Evolutionary conservation across 495 filamentous ascomycete species (phyloP), one percentile per base, ranked within the genome.

Genomic region (Neurospora sublineolata): DNA sequence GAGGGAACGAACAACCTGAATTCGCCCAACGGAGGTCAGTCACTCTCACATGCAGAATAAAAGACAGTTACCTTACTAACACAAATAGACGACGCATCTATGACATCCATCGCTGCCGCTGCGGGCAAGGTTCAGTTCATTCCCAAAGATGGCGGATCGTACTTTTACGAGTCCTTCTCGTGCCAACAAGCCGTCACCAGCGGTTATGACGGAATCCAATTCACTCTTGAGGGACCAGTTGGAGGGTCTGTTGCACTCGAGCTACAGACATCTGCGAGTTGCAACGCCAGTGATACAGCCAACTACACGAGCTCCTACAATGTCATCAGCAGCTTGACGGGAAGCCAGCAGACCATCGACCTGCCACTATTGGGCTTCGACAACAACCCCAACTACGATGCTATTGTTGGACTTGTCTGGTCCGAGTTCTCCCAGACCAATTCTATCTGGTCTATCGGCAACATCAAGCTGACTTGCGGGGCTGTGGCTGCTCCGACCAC

Each of bases 141-240:
- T 6, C 86, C 86, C 10, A 84, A 81, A 38, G 72, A 81, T 64
- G 71, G 71, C 11, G 75, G 78, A 14, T 85, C 85, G n/a, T 89
- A 89, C 75, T 86, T 88, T 72, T 89, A 89, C 71, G 86, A 87
- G 71, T 83, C 82, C 12, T 86, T 89, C 70, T 73, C 76, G 10
- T 89, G 87, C 75, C 76, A 85, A 60, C 79, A 82, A 44, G 81
- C 83, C 42, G 74, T 76, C 11, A 80, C 82, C 33, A 76, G 80
- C 37, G 81, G 81, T 11, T 89, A 89, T 76, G 82, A 82, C 68
- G 83, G 83, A 4, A 71, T 90, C 44, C 83, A 84, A 37, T 89
- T 89, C 74, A 83, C 80, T 67, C 77, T 89, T 74, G 84, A 86
- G 76, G 85, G 84, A 2, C 87, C 87, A 2, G 76, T 82, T 30